Percentiles rank a stretch among this genome's conserved stretches.
Evolutionary conservation across 2,329 filamentous ascomycete species (phyloP).

Genomic region (Cytospora leucostoma): DNA sequence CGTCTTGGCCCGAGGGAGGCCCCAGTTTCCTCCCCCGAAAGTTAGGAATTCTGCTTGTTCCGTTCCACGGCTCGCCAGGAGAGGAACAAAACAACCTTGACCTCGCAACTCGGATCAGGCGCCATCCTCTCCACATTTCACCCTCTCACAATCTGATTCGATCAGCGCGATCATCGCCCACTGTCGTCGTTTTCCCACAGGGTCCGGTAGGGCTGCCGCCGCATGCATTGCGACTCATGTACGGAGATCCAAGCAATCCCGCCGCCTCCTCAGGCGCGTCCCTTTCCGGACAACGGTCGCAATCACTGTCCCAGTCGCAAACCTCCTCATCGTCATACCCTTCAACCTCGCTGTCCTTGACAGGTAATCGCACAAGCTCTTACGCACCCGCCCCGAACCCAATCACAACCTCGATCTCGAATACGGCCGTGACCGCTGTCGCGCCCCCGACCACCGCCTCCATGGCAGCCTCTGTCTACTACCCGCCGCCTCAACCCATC

Average conservation of each 20-base stretch:
- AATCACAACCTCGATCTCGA: slow-evolving; percentile 34
- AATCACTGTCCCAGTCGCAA: slow-evolving; percentile 18
- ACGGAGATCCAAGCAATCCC: slow-evolving; percentile 33
- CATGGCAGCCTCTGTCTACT: slow-evolving; percentile 50
- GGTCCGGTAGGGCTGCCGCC: slow-evolving; percentile 31
- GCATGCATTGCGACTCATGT: slow-evolving; percentile 40
- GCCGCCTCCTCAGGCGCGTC: slow-evolving; percentile 33
- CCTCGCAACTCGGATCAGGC: slow-evolving; percentile 20
- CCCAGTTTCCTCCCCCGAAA: slow-evolving; percentile 12
- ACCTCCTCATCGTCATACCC: slow-evolving; percentile 37
- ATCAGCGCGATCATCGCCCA: slow-evolving; percentile 38
- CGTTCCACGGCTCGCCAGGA: slow-evolving; percentile 8
- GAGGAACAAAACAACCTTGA: slow-evolving; percentile 4
- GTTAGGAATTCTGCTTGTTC: neutral
- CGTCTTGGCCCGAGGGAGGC: slow-evolving; percentile 16
- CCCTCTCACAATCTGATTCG: slow-evolving; percentile 31
- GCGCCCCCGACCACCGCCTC: slow-evolving; percentile 36
- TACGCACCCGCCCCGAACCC: slow-evolving; percentile 34
- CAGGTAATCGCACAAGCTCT: slow-evolving; percentile 39
- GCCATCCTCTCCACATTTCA: slow-evolving; percentile 30
- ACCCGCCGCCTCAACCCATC: slow-evolving; percentile 44
- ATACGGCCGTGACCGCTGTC: slow-evolving; percentile 37
- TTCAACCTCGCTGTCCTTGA: slow-evolving; percentile 40
- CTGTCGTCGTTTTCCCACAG: slow-evolving; percentile 28
- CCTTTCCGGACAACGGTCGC: slow-evolving; percentile 14